Percentiles rank a stretch among this genome's conserved stretches.
Conservation (phyloP, 2,329 filamentous ascomycete genomes). For the Xylariaceae sp. region DNA sequence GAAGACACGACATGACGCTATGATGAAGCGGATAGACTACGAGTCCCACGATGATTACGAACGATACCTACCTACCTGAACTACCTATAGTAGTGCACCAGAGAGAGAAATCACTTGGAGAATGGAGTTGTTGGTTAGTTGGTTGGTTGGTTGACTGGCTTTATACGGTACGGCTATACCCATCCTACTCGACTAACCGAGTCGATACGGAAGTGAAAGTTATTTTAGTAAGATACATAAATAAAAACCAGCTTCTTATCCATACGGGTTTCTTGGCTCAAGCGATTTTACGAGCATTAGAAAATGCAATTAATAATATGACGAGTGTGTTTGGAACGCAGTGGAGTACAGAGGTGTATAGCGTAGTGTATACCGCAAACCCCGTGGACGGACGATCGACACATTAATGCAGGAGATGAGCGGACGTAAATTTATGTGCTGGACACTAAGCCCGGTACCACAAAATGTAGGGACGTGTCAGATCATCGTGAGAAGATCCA, state of each 20-base stretch:
- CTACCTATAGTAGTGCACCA: not conserved
- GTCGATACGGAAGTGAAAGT: no score
- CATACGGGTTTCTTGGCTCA: no score
- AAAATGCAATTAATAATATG: constrained; percentile 4
- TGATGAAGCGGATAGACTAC: no score
- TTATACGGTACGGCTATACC: constrained; percentile 19
- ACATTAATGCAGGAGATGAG: constrained; percentile 7
- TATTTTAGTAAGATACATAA: no score
- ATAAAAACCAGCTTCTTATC: no score
- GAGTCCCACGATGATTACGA: no score
- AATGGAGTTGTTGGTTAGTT: constrained; percentile 11
- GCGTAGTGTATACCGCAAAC: no score
- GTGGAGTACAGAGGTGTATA: no score
- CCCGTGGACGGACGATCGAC: constrained; percentile 21
- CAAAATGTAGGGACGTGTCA: constrained; percentile 6
- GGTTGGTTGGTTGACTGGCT: not conserved
- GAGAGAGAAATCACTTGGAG: constrained; percentile 5
- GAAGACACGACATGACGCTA: no score
- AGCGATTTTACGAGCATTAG: no score
- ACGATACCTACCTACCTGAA: not conserved
- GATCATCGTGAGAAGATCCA: constrained; percentile 20
- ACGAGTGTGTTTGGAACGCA: no score
- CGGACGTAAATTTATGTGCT: not conserved
- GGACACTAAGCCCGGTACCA: not conserved
- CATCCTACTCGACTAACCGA: constrained; percentile 3